Conservation (phyloP, 2,329 filamentous ascomycete species). For the Coniochaeta sp. region DNA sequence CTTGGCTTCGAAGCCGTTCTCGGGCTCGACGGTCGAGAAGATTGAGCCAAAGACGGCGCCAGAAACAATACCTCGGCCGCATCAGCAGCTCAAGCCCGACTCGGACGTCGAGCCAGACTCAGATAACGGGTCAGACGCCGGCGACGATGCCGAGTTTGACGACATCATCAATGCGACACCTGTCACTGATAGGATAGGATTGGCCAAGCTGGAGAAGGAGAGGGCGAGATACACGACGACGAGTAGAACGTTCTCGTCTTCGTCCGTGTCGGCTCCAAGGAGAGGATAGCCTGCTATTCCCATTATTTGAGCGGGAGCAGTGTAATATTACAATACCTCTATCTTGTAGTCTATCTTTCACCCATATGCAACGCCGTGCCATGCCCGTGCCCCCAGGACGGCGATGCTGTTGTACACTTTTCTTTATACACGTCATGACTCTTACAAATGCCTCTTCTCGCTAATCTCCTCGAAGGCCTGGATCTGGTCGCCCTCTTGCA, state of each 20-base stretch:
- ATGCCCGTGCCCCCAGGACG: not conserved
- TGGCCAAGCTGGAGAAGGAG: conserved; percentile 49
- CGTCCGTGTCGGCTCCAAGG: conserved; percentile 37
- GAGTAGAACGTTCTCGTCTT: conserved; percentile 44
- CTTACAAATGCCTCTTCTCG: conserved; percentile 58
- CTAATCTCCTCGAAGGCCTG: conserved; percentile 77
- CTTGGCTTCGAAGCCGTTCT: conserved; percentile 84
- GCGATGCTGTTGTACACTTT: not conserved
- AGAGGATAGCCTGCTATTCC: conserved; percentile 26
- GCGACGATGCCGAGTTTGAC: conserved; percentile 76
- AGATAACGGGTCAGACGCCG: conserved; percentile 51
- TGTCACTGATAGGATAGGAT: conserved; percentile 75
- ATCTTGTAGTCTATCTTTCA: not conserved
- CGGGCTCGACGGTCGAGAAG: conserved; percentile 36
- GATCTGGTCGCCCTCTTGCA: conserved; percentile 74
- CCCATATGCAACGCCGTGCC: not conserved
- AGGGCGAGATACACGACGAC: conserved; percentile 37
- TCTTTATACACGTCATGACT: conserved; percentile 3
- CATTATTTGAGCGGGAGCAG: not conserved
- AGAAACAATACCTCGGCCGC: conserved; percentile 53
- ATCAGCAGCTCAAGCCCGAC: conserved; percentile 46
- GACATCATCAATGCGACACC: conserved; percentile 88
- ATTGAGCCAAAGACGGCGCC: conserved; percentile 45
- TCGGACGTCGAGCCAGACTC: conserved; percentile 65
- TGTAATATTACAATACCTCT: not conserved